Conservation (phyloP, 768 basidiomycete species). For the Crucibulum laeve region DNA sequence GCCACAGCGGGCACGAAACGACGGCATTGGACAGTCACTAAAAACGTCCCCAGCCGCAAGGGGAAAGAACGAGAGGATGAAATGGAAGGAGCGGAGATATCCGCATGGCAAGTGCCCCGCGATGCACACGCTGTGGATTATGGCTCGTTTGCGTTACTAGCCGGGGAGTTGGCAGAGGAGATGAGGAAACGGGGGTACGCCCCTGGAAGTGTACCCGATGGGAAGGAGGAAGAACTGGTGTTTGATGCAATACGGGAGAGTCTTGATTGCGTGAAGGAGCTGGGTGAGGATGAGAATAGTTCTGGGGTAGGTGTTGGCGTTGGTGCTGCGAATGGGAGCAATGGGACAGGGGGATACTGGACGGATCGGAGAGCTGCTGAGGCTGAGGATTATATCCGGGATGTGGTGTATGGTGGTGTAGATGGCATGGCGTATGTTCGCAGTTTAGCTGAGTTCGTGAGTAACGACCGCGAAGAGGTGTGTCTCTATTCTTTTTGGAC, state of each 20-base stretch:
- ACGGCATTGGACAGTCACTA: conserved; percentile 59
- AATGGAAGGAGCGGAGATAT: conserved; percentile 25
- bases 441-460: conserved; percentile 72
- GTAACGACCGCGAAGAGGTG: conserved; percentile 21
- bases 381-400: conserved; percentile 63
- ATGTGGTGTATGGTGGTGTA: conserved; percentile 77
- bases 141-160: conserved; percentile 55
- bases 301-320: conserved; percentile 9
- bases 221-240: conserved; percentile 27
- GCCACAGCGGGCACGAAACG: conserved; percentile 22
- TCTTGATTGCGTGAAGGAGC: conserved; percentile 25
- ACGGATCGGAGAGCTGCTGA: conserved; percentile 40
- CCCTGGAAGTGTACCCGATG: conserved; percentile 12
- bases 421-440: conserved; percentile 75
- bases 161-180: conserved; percentile 42
- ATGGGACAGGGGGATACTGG: conserved; percentile 39
- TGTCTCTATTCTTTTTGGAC: not conserved
- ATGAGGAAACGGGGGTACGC: conserved; percentile 27
- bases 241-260: conserved; percentile 31
- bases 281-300: conserved; percentile 6
- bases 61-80: conserved; percentile 53
- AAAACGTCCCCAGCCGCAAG: conserved; percentile 46
- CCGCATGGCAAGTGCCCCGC: conserved; percentile 44
- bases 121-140: conserved; percentile 56
- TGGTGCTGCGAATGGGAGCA: conserved; percentile 4